Conservation (phyloP, 140 eudicot species). For the Senecio squalidus region DNA sequence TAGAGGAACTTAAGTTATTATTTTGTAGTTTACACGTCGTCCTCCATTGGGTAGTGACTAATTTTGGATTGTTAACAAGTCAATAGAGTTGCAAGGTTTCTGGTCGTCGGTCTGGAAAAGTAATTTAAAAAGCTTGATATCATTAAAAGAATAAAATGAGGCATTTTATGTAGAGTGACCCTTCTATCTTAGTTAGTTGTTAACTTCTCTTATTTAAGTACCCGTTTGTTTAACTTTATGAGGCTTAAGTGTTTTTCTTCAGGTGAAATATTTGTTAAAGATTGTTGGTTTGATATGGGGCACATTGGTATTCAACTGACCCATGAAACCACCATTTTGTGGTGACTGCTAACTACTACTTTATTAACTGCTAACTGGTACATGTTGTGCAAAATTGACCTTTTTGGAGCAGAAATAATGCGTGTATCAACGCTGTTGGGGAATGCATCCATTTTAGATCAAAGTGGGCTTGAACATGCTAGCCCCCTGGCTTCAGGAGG, state of each 20-base stretch:
- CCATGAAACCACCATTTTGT: slow-evolving; percentile 43
- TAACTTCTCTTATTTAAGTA: background rate
- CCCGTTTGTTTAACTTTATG: slow-evolving; percentile 16
- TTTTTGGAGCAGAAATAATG: slow-evolving; percentile 98
- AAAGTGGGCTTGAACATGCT: slow-evolving; percentile 99
- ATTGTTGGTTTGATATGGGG: slow-evolving; percentile 32
- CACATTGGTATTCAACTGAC: slow-evolving; percentile 48
- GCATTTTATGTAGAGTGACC: background rate
- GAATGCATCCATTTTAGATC: slow-evolving; percentile 98
- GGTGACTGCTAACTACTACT: slow-evolving; percentile 75
- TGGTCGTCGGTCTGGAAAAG: slow-evolving; percentile 10
- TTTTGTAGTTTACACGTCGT: background rate
- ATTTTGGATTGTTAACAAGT: slow-evolving; percentile 13
- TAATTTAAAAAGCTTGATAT: too few species aligned
- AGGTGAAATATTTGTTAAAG: slow-evolving; percentile 21
- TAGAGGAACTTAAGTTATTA: slow-evolving; percentile 5
- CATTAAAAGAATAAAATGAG: too few species aligned
- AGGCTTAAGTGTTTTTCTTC: slow-evolving; percentile 17
- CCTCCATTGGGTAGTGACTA: slow-evolving; percentile 2
- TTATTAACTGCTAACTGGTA: slow-evolving; percentile 99
- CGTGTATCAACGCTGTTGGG: slow-evolving; percentile 99
- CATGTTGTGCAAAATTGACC: slow-evolving; percentile 97
- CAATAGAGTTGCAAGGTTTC: too few species aligned
- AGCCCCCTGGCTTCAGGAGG: slow-evolving; percentile 99
- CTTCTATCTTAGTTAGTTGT: slow-evolving; percentile 9